Base-by-base conservation (phyloP, 2,329 filamentous ascomycete genomes). In the Colletotrichum paranaense region DNA sequence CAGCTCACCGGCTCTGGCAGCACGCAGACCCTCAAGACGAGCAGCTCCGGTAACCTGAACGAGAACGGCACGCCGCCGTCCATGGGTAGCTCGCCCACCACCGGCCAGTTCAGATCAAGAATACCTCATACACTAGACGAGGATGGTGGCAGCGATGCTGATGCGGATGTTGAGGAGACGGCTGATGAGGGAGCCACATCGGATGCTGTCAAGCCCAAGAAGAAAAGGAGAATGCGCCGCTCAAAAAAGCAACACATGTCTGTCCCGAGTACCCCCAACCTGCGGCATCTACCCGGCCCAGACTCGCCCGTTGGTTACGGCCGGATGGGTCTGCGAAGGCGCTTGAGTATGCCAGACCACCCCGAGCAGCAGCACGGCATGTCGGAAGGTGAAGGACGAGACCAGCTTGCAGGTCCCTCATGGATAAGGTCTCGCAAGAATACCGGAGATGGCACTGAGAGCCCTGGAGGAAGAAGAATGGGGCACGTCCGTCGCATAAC, bases 161-260 rank as follows among this genome's bases (percentile, higher is more conserved):
- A 93, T 78, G 92, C 93, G 1, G 94, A 97, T 80, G 94, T 92
- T 1, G 95, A 97, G 80, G 94, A 97, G 80, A 97, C 95, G 57
- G 94, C 92, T 0, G 94, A 95, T 65, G 95, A 98, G 79, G 88
- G 88, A n/a, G 84, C 84, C 22, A 78, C 82, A n/a, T 80, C 84
- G 16, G 85, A 86, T 65, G 78, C 82, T 32, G 77, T 82, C 2
- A 89, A 88, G 74, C 86, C 86, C 38, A 93, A 89, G 82, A 92
- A 88, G 81, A 92, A 91, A 81, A 89, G 90, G 75, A 91, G 90
- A 79, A 88, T 89, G 74, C 82, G 88, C 82, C 55, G 72, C 11
- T 64, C 68, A 8, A 74, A 72, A 58, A 74, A 72, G 58, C 57
- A 66, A 19, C 78, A 87, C 79, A 82, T 87, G 81, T 93, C 93